A percentile compares a stretch with the other conserved stretches of the same genome.
These are phyloP conservation scores for Aspergillus bombycis DNA, from an alignment of 2,329 filamentous ascomycete genomes.

Conservation along the genomic window DNA sequence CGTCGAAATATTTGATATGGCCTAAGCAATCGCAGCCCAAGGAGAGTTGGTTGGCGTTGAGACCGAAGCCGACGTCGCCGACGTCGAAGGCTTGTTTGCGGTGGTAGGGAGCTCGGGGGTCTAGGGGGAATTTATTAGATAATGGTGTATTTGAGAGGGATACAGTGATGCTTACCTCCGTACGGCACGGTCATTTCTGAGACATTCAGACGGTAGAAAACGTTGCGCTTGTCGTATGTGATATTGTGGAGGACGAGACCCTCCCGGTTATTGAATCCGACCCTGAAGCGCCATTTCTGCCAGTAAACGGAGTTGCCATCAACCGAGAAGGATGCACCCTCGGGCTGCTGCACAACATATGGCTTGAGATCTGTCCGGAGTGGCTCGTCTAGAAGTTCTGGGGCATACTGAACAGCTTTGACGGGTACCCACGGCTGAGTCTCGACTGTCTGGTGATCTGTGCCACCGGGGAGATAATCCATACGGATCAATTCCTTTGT, in stretches of 20 bases:
- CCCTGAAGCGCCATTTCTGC: constrained; percentile 68
- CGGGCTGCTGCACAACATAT: constrained; percentile 65
- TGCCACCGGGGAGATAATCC: constrained; percentile 69
- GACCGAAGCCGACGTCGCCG: constrained; percentile 67
- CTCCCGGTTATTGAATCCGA: constrained; percentile 66
- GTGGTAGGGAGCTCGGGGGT: constrained; percentile 69
- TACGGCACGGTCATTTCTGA: constrained; percentile 66
- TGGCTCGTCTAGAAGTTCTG: constrained; percentile 67
- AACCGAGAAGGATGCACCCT: constrained; percentile 65
- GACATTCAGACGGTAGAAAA: constrained; percentile 69
- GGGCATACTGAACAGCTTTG: constrained; percentile 55
- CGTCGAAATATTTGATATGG: constrained; percentile 68
- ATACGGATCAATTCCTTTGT: constrained; percentile 69
- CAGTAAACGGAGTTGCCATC: constrained; percentile 62
- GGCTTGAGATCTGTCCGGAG: constrained; percentile 66
- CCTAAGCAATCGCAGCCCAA: constrained; percentile 73
- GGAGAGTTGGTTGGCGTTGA: constrained; percentile 70
- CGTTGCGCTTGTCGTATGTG: constrained; percentile 62
- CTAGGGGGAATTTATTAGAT: constrained; percentile 48
- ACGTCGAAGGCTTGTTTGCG: constrained; percentile 73
- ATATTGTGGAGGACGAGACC: constrained; percentile 71
- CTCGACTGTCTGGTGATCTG: constrained; percentile 60
- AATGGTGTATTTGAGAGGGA: neutral
- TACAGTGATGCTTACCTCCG: constrained; percentile 33
- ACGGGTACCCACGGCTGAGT: constrained; percentile 61